A percentile compares a stretch with the other conserved stretches of the same genome.
Evolutionary conservation across 495 filamentous ascomycete genomes (phyloP).

Genomic region (Penicillium lividum): DNA sequence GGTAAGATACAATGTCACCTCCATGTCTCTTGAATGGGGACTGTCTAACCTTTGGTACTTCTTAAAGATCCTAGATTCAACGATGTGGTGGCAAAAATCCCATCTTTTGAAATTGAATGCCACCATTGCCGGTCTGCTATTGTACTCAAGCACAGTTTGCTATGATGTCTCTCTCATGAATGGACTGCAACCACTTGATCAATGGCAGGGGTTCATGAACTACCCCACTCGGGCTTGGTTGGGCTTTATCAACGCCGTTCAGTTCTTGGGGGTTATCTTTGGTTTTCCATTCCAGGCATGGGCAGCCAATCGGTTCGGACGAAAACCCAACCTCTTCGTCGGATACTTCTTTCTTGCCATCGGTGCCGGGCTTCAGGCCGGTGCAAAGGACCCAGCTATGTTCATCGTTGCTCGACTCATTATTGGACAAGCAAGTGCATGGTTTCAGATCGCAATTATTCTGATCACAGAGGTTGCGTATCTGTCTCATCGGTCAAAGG

Average conservation of each 20-base stretch:
- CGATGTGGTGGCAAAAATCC: no score
- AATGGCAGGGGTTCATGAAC: slow-evolving; percentile 38
- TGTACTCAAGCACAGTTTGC: slow-evolving; percentile 28
- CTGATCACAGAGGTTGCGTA: no score
- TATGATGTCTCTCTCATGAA: slow-evolving; percentile 37
- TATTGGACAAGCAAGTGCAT: slow-evolving; percentile 59
- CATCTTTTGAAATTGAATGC: slow-evolving; percentile 27
- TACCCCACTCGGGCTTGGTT: slow-evolving; percentile 54
- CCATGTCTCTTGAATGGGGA: no score
- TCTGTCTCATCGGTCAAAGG: no score
- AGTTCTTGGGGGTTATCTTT: slow-evolving; percentile 61
- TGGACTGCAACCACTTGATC: slow-evolving; percentile 35
- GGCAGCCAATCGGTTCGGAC: slow-evolving; percentile 59
- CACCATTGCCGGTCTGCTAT: slow-evolving; percentile 20
- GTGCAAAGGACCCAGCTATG: slow-evolving; percentile 39
- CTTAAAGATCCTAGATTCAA: no score
- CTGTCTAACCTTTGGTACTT: no score
- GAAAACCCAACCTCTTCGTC: slow-evolving; percentile 56
- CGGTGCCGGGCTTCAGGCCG: slow-evolving; percentile 58
- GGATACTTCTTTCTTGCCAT: slow-evolving; percentile 61
- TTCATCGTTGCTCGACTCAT: slow-evolving; percentile 63
- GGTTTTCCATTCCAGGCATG: slow-evolving; percentile 61
- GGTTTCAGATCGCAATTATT: no score
- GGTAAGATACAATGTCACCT: no score
- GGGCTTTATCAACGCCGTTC: slow-evolving; percentile 59